Evolutionary conservation across 2,329 filamentous ascomycete genomes (phyloP).

Genomic region (Neofusicoccum laricinum): DNA sequence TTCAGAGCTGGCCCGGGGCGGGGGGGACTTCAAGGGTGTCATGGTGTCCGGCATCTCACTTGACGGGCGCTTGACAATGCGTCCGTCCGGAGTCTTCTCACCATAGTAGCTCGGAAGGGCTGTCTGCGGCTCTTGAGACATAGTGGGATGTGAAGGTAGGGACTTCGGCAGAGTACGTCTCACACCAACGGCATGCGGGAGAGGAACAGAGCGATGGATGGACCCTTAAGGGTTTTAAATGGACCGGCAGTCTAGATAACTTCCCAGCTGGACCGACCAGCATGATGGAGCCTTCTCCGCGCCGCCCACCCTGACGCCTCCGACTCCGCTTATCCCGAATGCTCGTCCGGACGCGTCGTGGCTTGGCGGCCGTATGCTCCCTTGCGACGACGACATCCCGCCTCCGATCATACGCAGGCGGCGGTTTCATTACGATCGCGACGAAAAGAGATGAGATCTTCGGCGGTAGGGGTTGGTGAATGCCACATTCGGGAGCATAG

Average conservation of each 20-base stretch:
- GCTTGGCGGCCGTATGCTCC: not conserved
- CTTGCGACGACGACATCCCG: not conserved
- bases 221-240: not conserved
- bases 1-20: slow-evolving; percentile 1
- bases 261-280: not conserved
- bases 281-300: not conserved
- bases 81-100: slow-evolving; percentile 16
- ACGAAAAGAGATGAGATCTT: slow-evolving; percentile 3
- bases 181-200: not conserved
- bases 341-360: not conserved
- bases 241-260: not conserved
- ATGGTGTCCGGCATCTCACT: slow-evolving; percentile 5
- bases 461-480: not conserved
- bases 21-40: not conserved
- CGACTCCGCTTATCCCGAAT: slow-evolving; percentile 2
- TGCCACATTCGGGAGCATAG: not conserved
- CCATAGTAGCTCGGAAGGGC: slow-evolving; percentile 16
- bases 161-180: not conserved
- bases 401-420: slow-evolving; percentile 10
- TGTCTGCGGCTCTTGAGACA: slow-evolving; percentile 9
- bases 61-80: slow-evolving; percentile 17
- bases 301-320: not conserved
- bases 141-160: not conserved
- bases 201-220: not conserved
- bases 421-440: slow-evolving; percentile 13